These are phyloP conservation scores for Andalucia godoyi DNA, from an alignment of 78 protist genomes.

Conservation along the genomic window DNA sequence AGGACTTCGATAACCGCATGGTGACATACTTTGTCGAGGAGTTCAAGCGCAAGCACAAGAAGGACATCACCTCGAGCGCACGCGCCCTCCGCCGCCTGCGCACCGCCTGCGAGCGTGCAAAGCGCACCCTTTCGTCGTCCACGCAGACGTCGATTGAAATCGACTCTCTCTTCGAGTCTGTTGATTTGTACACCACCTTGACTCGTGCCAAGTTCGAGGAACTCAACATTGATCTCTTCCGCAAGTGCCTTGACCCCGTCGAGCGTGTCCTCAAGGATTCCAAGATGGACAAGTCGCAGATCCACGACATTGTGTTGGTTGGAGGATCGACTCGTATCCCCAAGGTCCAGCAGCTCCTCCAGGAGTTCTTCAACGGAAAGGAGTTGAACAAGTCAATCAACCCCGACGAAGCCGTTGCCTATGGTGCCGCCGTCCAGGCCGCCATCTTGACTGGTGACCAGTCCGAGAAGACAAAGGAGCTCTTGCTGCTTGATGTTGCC, in stretches of 20 bases:
- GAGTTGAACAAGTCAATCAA: conserved; percentile 19
- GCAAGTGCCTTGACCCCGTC: conserved; percentile 57
- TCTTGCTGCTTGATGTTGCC: conserved; percentile 91
- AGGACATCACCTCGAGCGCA: conserved; percentile 47
- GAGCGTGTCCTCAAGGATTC: conserved; percentile 58
- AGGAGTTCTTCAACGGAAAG: conserved; percentile 28
- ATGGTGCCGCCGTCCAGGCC: conserved; percentile 99
- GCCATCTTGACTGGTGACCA: conserved; percentile 76
- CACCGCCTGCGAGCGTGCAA: conserved; percentile 84
- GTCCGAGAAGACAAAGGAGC: conserved; percentile 13
- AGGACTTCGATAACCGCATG: conserved; percentile 60
- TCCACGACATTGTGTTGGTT: conserved; percentile 33
- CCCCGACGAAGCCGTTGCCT: conserved; percentile 86
- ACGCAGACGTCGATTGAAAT: conserved; percentile 38
- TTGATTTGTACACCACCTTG: conserved; percentile 26
- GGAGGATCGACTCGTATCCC: conserved; percentile 60
- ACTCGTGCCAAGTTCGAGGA: conserved; percentile 49
- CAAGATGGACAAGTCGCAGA: conserved; percentile 6
- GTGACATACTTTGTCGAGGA: conserved; percentile 40
- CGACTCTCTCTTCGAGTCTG: conserved; percentile 53
- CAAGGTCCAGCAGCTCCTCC: conserved; percentile 29
- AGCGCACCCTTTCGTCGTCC: conserved; percentile 64
- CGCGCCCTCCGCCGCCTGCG: conserved; percentile 77
- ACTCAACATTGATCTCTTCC: conserved; percentile 30
- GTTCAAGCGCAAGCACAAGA: conserved; percentile 59